Evolutionary conservation across 495 filamentous ascomycete species (phyloP), one percentile per base, ranked within the genome.

Genomic region (Podospora pseudocomata): DNA sequence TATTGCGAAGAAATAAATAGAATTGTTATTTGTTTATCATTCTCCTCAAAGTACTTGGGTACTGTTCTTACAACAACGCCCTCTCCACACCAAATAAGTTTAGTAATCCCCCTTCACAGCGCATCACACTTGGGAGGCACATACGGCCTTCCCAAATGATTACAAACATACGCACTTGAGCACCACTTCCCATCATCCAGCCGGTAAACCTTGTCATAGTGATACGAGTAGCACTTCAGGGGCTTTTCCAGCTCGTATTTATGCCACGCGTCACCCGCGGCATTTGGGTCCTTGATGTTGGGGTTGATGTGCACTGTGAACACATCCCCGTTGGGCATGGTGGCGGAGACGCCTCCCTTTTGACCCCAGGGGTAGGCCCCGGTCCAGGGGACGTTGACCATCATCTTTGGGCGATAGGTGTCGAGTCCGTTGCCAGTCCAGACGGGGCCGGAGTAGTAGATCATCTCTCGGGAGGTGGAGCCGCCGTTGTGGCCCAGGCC

Each of bases 321-420:
- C 2, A 27, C 53, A 49, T 65, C 63, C 20, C 63, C 63, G 63
- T 65, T 65, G 20, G 63, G 63, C 44, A 65, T 55, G 44, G 63
- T 55, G 20, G 63, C 63, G 44, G 26, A 56, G 20, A 53, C 63
- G 44, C 63, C 63, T 2, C 56, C 56, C 20, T 54, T 39, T n/a
- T 49, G 63, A n/a, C 63, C 63, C 63, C 63, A 65, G 15, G 63
- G 63, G 63, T 65, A 65, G 63, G 39, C 44, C 6, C 63, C 63
- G 44, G 28, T 65, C 63, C 63, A 65, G 63, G 63, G 63, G 19
- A 65, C 63, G 63, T 65, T 65, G 63, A 65, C 63, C 63, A 65
- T 65, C 63, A 56, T 56, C 19, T 39, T 30, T 4, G 63, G 63
- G 39, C 28, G 44, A 49, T 56, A 54, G 20, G 63, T 65, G 0